phyloP scores from a whole-genome alignment of 2,329 filamentous ascomycete genomes.

The Beauveria sp. region DNA sequence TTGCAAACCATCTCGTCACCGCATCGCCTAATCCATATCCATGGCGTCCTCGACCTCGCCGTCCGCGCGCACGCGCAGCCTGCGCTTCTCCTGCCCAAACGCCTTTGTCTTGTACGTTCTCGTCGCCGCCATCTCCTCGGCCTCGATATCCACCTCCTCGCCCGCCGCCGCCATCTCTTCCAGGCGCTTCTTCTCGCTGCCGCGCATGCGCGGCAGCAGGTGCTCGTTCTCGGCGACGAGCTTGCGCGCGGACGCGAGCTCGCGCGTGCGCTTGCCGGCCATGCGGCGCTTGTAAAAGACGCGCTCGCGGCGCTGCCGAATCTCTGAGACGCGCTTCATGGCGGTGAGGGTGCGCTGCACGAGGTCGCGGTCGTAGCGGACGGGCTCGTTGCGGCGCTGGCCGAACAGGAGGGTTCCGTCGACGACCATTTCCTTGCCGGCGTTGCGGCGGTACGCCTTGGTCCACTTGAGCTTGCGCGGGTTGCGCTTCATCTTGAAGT shows the following conservation, averaged over 20 bases:
- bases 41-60: conserved; percentile 23
- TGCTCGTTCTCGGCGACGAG: conserved; percentile 89
- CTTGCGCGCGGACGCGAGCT: conserved; percentile 74
- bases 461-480: conserved; percentile 96
- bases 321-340: conserved; percentile 86
- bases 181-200: conserved; percentile 52
- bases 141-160: conserved; percentile 41
- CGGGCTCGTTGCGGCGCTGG: conserved; percentile 84
- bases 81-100: conserved; percentile 36
- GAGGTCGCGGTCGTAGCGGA: conserved; percentile 92
- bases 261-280: conserved; percentile 78
- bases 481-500: conserved; percentile 98
- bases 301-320: conserved; percentile 73
- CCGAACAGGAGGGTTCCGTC: conserved; percentile 91
- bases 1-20: not conserved
- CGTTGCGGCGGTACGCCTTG: conserved; percentile 75
- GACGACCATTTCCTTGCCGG: conserved; percentile 83
- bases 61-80: conserved; percentile 29
- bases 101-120: conserved; percentile 26
- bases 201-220: conserved; percentile 68
- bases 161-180: conserved; percentile 46
- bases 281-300: conserved; percentile 92
- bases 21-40: conserved; percentile 14
- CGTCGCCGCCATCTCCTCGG: conserved; percentile 22
- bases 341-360: conserved; percentile 80